phyloP scores from a whole-genome alignment of 768 basidiomycete species.

The Naematelia encephala region DNA sequence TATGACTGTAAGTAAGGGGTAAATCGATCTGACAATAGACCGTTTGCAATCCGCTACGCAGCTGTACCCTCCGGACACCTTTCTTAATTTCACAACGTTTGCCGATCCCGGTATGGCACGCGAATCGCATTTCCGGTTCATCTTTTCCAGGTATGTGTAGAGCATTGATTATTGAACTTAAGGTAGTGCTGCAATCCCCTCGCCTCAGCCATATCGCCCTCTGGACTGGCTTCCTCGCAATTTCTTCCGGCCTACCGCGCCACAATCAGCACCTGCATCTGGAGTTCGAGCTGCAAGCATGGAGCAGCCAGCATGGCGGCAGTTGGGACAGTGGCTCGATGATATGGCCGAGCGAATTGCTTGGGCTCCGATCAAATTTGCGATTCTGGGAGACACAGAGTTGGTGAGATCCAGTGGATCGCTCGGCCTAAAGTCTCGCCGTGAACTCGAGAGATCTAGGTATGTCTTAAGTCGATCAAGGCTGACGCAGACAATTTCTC shows the following conservation, averaged over 20 bases:
- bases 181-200: background rate
- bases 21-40: background rate
- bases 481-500: slow-evolving; percentile 15
- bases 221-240: background rate
- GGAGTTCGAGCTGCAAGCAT: background rate
- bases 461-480: background rate
- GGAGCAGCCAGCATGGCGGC: background rate
- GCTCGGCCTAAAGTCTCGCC: background rate
- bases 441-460: background rate
- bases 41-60: background rate
- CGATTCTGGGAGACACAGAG: background rate
- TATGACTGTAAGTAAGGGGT: background rate
- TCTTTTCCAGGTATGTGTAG: background rate
- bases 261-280: background rate
- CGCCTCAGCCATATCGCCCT: background rate
- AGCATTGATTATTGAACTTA: background rate
- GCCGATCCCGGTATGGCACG: too few relatives aligned
- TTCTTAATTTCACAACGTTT: background rate
- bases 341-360: background rate
- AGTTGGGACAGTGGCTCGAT: background rate
- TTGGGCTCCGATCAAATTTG: background rate
- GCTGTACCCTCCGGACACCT: background rate
- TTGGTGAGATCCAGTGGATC: background rate
- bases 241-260: too few relatives aligned
- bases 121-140: background rate